phyloP scores from a whole-genome alignment of 345 rosid species.

The Gossypioides kirkii region DNA sequence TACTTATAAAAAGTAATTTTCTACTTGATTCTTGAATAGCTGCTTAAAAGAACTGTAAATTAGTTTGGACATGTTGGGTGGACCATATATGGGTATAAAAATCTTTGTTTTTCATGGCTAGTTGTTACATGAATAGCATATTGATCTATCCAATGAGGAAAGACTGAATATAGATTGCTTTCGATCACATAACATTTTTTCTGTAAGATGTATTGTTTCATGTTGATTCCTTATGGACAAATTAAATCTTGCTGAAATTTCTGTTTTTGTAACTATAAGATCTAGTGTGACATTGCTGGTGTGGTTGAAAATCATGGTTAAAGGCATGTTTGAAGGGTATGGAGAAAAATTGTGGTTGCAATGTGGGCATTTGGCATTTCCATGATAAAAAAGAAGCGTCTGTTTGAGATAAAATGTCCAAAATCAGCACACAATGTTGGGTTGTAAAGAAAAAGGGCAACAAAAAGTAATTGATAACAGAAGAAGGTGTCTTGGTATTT shows the following conservation, averaged over 20 bases:
- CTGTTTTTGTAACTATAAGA: background rate
- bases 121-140: background rate
- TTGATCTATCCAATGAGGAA: background rate
- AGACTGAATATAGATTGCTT: background rate
- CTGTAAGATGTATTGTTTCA: background rate
- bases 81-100: background rate
- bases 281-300: background rate
- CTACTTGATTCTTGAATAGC: background rate
- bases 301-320: background rate
- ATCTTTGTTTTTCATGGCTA: conserved; percentile 5
- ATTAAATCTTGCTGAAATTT: background rate
- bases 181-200: background rate
- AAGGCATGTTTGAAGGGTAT: background rate
- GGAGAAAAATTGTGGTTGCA: background rate
- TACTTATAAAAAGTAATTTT: background rate
- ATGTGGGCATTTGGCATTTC: background rate
- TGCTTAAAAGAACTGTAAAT: background rate
- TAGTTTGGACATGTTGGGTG: conserved; percentile 2
- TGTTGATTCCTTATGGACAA: background rate
- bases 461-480: background rate
- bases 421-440: background rate
- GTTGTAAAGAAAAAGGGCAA: background rate
- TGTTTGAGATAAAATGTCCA: background rate
- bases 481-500: background rate
- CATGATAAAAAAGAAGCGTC: background rate